Percentiles rank a stretch among this genome's conserved stretches.
These are phyloP conservation scores for Corchorus olitorius DNA, from an alignment of 345 rosid genomes.

Conservation along the genomic window DNA sequence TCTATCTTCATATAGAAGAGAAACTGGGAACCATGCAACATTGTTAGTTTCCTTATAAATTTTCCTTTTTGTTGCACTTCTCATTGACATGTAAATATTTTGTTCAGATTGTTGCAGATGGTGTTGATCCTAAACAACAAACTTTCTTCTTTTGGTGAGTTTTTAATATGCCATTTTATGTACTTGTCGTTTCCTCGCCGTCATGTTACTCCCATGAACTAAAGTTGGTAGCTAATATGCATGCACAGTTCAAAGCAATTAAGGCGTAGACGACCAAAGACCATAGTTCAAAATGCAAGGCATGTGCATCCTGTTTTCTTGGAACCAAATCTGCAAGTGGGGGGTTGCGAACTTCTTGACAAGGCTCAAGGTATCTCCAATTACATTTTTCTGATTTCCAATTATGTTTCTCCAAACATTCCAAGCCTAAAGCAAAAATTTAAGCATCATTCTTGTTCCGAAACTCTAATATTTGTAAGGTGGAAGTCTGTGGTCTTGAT, in stretches of 20 bases:
- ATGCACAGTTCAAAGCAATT: slow-evolving; percentile 67
- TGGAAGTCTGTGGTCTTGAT: not conserved
- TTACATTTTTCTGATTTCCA: not conserved
- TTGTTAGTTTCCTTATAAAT: not conserved
- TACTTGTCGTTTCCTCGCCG: slow-evolving; percentile 14
- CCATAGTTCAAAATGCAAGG: slow-evolving; percentile 55
- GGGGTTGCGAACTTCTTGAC: slow-evolving; percentile 53
- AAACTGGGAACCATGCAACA: not conserved
- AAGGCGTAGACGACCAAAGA: slow-evolving; percentile 59
- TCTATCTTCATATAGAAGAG: not conserved
- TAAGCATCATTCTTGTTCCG: not conserved
- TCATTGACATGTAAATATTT: slow-evolving; percentile 25
- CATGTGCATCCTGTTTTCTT: slow-evolving; percentile 60
- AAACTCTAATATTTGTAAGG: not conserved
- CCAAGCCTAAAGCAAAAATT: not conserved
- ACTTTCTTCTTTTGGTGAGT: slow-evolving; percentile 82
- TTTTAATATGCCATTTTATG: slow-evolving; percentile 12
- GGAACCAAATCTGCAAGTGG: slow-evolving; percentile 43
- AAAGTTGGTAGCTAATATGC: slow-evolving; percentile 11
- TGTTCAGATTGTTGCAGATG: slow-evolving; percentile 71
- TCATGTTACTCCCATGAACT: slow-evolving; percentile 14
- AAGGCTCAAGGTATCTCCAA: slow-evolving; percentile 55
- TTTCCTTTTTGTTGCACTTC: not conserved
- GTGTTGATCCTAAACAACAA: slow-evolving; percentile 90
- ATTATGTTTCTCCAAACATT: slow-evolving; percentile 7